Base-by-base conservation (phyloP, 192 early-diverging fungal genomes). In the Dimargaris cristalligena region DNA sequence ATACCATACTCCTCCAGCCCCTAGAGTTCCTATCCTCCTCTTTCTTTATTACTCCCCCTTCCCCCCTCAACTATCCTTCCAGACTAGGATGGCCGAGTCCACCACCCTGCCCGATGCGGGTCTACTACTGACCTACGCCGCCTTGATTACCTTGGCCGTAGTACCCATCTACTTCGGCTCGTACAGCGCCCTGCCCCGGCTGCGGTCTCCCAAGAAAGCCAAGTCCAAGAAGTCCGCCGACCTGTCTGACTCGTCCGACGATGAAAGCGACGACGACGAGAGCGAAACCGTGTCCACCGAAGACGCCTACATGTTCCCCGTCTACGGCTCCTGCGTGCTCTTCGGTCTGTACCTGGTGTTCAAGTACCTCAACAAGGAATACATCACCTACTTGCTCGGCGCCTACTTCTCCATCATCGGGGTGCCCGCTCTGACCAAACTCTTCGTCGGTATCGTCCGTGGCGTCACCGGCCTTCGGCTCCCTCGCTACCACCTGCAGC, bases 281-380 rank as follows among this genome's bases (percentile, higher is more conserved):
- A 80, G 75, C 49, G 94, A 97, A 59, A 81, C 82, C 48, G 84
- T 97, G 61, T 79, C 85, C 11, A 63, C 89, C 1, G 77, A 85
- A 60, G 94, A 97, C 64, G 94, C 94, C 26, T 87, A 90, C 61
- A 81, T 83, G 87, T 92, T 95, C 65, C 94, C 94, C 3, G 61
- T 97, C 22, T 82, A 92, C 61, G 94, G 93, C 23, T 94, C 92
- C 11, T 70, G 67, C 10, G 82, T 80, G 4, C 69, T 97, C 0
- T 80, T 94, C 47, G 76, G 77, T 2, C 71, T 97, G 50, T 97
- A 93, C 70, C 44, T 96, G 55, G 70, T 92, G 38, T 90, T 93
- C 76, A 82, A 84, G 65, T 92, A 79, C 61, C 65, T 96, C 38
- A 81, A 89, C 64, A 85, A 84, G 69, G 82, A 86, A 58, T 86